Percentiles rank a stretch among this genome's conserved stretches.
Conservation (phyloP, 208 protist species). For the Acanthamoeba triangularis region DNA sequence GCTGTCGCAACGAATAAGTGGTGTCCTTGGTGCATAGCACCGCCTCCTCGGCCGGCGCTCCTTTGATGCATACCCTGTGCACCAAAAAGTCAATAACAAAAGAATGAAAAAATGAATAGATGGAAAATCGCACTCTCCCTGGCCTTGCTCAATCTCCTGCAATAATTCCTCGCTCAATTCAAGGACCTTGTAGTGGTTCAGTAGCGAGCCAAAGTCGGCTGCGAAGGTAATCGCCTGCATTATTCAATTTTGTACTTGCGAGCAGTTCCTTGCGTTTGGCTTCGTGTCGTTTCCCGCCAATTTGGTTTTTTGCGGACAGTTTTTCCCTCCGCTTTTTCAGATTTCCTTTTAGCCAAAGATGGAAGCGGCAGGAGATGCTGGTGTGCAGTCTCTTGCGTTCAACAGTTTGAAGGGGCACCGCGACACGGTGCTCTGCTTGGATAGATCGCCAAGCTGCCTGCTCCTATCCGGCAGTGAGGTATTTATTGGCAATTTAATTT, state of each 20-base stretch:
- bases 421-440: neutral
- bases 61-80: conserved; percentile 46
- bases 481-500: neutral
- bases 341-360: too few relatives aligned
- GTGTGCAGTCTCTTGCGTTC: neutral
- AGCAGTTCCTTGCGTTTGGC: neutral
- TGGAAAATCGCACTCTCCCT: neutral
- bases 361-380: neutral
- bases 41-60: conserved; percentile 19
- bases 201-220: neutral
- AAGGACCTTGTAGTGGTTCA: neutral
- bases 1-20: conserved; percentile 22
- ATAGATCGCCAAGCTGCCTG: neutral
- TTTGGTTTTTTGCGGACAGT: too few relatives aligned
- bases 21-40: conserved; percentile 52
- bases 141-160: neutral
- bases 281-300: neutral
- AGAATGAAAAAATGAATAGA: neutral
- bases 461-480: neutral
- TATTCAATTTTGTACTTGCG: neutral
- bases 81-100: neutral
- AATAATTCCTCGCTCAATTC: neutral
- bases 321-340: too few relatives aligned
- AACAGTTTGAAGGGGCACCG: neutral
- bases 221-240: neutral